These are phyloP conservation scores for Bolboschoenus planiculmis DNA, from an alignment of 176 grass and related monocot genomes.

Conservation along the genomic window DNA sequence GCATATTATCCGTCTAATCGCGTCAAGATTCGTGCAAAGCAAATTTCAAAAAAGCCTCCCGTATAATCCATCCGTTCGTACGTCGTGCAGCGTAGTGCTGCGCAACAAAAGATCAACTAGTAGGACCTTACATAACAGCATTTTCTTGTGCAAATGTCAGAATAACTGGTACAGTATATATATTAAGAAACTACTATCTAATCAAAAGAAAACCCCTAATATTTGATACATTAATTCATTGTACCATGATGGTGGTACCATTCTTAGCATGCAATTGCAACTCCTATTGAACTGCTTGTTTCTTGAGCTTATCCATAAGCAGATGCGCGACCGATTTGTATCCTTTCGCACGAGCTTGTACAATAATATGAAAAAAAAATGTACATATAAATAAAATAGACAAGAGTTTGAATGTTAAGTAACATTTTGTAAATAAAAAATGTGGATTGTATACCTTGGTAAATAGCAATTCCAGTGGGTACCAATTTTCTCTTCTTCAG, in stretches of 20 bases:
- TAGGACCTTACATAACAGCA: too few relatives aligned
- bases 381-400: background rate
- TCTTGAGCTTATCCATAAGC: conserved; percentile 76
- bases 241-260: background rate
- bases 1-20: too few relatives aligned
- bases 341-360: conserved; percentile 64
- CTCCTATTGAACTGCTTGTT: conserved; percentile 13
- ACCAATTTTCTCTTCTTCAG: conserved; percentile 77
- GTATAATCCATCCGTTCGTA: too few relatives aligned
- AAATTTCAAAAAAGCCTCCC: too few relatives aligned
- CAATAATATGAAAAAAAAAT: too few relatives aligned
- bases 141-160: background rate
- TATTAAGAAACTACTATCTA: background rate
- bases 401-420: conserved; percentile 1
- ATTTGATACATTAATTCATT: background rate
- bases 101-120: too few relatives aligned
- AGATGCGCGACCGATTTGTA: conserved; percentile 76
- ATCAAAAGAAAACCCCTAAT: conserved; percentile 4
- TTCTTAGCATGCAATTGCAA: background rate
- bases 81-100: too few relatives aligned
- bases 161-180: background rate
- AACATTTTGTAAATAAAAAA: background rate
- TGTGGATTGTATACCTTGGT: conserved; percentile 41
- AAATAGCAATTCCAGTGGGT: conserved; percentile 88
- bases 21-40: too few relatives aligned